Evolutionary conservation across 2,329 filamentous ascomycete genomes (phyloP).

Genomic region (Phyllosticta capitalensis): DNA sequence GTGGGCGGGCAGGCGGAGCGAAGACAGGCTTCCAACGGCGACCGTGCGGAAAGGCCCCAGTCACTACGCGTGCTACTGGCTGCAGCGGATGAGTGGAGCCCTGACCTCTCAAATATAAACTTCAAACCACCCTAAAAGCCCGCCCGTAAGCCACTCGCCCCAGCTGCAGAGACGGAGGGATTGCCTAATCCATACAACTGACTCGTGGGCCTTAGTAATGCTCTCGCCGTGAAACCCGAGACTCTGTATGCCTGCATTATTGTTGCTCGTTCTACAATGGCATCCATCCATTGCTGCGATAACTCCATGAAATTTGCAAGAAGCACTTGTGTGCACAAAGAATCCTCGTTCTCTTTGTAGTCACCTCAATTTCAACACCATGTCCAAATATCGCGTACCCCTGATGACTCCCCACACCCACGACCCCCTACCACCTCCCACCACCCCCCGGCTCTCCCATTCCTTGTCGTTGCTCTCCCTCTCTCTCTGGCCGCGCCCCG

Average conservation of each 20-base stretch:
- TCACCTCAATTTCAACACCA: too few species aligned
- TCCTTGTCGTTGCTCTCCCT: not conserved
- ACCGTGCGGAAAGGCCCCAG: constrained; percentile 17
- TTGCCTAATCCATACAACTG: too few species aligned
- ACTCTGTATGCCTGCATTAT: too few species aligned
- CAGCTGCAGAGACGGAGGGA: constrained; percentile 5
- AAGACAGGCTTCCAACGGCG: constrained; percentile 21
- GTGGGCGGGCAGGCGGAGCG: constrained; percentile 13
- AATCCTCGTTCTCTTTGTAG: too few species aligned
- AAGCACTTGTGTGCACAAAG: too few species aligned
- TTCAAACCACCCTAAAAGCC: constrained; percentile 14
- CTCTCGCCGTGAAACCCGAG: too few species aligned
- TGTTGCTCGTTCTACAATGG: too few species aligned
- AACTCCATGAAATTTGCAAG: too few species aligned
- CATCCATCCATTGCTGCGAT: too few species aligned
- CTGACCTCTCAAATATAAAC: constrained; percentile 14
- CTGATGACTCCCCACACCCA: constrained; percentile 5
- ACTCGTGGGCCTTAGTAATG: too few species aligned
- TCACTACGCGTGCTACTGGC: constrained; percentile 5
- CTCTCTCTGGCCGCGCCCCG: not conserved
- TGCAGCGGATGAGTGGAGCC: constrained; percentile 6
- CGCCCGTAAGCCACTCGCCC: constrained; percentile 11
- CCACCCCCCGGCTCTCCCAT: not conserved
- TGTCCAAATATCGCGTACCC: constrained; percentile 9
- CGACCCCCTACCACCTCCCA: not conserved